These are phyloP conservation scores for Diaporthe humulicola DNA, from an alignment of 2,329 filamentous ascomycete species.

Conservation along the genomic window DNA sequence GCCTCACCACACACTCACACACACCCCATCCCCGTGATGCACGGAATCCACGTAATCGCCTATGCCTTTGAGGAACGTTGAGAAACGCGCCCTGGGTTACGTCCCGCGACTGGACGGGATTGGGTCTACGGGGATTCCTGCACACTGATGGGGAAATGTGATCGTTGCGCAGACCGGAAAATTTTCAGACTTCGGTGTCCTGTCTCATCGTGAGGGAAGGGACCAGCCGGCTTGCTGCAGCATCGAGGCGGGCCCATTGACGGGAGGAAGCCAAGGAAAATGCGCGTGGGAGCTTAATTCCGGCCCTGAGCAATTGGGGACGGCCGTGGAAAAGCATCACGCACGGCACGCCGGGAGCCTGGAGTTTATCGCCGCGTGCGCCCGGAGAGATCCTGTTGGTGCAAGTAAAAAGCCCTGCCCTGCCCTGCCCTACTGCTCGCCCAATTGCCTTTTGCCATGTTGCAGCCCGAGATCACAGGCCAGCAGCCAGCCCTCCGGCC, in stretches of 20 bases:
- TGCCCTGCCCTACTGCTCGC: background rate
- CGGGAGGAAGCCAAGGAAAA: background rate
- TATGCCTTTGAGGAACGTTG: background rate
- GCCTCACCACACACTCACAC: background rate
- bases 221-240: background rate
- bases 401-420: background rate
- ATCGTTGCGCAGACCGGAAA: background rate
- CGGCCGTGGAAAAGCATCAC: conserved; percentile 10
- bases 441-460: conserved; percentile 13
- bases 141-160: background rate
- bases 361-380: conserved; percentile 10
- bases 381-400: background rate
- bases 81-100: background rate
- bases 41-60: conserved; percentile 19
- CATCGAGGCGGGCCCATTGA: background rate
- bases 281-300: conserved; percentile 11
- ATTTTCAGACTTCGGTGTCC: conserved; percentile 14
- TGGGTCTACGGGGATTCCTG: background rate
- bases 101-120: background rate
- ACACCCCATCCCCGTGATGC: background rate
- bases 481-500: background rate
- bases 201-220: conserved; percentile 24
- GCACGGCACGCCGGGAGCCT: background rate
- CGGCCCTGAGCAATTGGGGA: conserved; percentile 1
- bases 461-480: background rate